phyloP scores from a whole-genome alignment of 2,329 filamentous ascomycete genomes.

The Mycocentrospora acerina region DNA sequence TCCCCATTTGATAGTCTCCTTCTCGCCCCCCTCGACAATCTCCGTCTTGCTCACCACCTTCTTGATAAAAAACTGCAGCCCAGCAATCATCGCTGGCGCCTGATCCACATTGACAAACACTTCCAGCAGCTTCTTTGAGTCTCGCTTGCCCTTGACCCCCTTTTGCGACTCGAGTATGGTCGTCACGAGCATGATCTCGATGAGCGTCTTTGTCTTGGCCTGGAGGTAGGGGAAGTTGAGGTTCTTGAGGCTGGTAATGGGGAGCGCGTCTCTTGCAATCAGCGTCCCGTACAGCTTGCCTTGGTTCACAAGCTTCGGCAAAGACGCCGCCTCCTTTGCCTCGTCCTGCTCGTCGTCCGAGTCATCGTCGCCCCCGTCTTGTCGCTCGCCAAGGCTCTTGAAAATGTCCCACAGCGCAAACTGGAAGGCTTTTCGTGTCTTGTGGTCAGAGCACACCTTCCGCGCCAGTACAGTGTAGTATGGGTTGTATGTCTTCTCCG shows the following conservation, averaged over 20 bases:
- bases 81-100: conserved; percentile 68
- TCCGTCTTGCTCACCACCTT: conserved; percentile 71
- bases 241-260: conserved; percentile 62
- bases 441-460: conserved; percentile 72
- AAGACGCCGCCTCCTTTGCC: conserved; percentile 49
- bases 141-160: conserved; percentile 46
- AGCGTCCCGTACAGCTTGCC: conserved; percentile 67
- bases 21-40: conserved; percentile 52
- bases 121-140: conserved; percentile 62
- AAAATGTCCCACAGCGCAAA: conserved; percentile 86
- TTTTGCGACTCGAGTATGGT: conserved; percentile 68
- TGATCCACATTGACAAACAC: conserved; percentile 67
- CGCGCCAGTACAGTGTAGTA: conserved; percentile 88
- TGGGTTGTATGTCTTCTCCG: conserved; percentile 83
- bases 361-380: conserved; percentile 60
- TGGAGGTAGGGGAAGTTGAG: conserved; percentile 80
- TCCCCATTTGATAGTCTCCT: conserved; percentile 51
- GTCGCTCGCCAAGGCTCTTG: conserved; percentile 77
- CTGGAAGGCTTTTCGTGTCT: conserved; percentile 81
- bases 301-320: conserved; percentile 65
- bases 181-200: conserved; percentile 78
- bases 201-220: conserved; percentile 72
- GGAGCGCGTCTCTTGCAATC: conserved; percentile 60
- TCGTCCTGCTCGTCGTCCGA: conserved; percentile 58
- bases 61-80: conserved; percentile 77